These are phyloP conservation scores for Emydomyces testavorans DNA, from an alignment of 2,329 filamentous ascomycete species.

Conservation along the genomic window DNA sequence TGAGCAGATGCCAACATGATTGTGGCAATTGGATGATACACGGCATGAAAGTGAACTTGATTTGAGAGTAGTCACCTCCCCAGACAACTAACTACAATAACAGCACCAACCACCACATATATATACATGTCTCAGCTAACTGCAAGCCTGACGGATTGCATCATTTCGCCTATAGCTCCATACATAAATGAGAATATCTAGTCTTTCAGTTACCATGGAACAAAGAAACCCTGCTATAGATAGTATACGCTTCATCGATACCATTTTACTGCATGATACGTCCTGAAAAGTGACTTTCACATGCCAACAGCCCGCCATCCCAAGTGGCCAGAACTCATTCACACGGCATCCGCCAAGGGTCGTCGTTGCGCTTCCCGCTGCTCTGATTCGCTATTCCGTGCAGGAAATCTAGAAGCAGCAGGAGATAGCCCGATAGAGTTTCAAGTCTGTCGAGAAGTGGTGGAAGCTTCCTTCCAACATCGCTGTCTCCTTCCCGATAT, in stretches of 20 bases:
- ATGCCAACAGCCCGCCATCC: background rate
- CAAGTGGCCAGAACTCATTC: background rate
- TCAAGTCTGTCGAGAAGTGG: background rate
- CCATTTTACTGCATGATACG: too few relatives aligned
- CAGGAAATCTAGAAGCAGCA: background rate
- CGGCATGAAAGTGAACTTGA: background rate
- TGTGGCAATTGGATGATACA: background rate
- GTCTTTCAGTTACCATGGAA: too few relatives aligned
- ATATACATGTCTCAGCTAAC: background rate
- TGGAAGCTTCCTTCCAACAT: background rate
- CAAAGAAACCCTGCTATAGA: too few relatives aligned
- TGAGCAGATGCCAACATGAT: too few relatives aligned
- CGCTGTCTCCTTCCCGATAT: too few relatives aligned
- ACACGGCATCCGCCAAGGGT: constrained; percentile 1
- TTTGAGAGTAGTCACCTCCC: too few relatives aligned
- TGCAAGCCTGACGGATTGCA: background rate
- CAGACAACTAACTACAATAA: too few relatives aligned
- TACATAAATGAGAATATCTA: too few relatives aligned
- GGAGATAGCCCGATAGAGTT: background rate
- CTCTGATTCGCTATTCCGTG: constrained; percentile 2
- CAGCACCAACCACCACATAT: too few relatives aligned
- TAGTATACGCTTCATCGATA: too few relatives aligned
- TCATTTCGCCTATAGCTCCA: background rate
- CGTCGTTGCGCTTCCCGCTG: background rate
- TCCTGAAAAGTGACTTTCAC: background rate